These are phyloP conservation scores for Hysterium pulicare DNA, from an alignment of 2,329 filamentous ascomycete species.

Conservation along the genomic window DNA sequence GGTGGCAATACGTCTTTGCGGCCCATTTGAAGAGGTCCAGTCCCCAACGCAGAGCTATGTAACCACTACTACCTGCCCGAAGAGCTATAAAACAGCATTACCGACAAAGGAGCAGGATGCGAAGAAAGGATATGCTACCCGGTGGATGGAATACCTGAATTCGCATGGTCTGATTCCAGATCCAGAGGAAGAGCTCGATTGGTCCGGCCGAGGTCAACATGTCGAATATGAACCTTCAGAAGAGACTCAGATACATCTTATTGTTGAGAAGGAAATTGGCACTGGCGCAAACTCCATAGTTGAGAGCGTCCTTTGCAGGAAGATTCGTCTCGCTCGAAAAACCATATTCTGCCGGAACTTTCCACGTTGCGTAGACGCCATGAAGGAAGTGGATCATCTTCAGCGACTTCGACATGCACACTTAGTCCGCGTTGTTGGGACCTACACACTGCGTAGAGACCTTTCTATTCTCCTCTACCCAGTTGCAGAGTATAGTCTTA, in stretches of 20 bases:
- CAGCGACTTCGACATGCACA: constrained; percentile 15
- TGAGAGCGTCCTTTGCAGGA: constrained; percentile 14
- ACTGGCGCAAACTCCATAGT: constrained; percentile 6
- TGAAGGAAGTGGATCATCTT: constrained; percentile 20
- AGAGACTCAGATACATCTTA: constrained; percentile 1
- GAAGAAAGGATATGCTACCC: no score
- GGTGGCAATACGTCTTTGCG: no score
- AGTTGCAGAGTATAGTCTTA: constrained; percentile 16
- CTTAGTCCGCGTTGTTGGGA: constrained; percentile 17
- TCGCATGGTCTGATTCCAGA: constrained; percentile 10
- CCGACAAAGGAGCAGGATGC: no score
- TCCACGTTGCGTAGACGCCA: constrained; percentile 13
- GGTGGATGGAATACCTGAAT: constrained; percentile 7
- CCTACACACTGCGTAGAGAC: constrained; percentile 11
- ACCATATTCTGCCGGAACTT: constrained; percentile 12
- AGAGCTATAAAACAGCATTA: no score
- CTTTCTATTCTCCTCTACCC: constrained; percentile 20
- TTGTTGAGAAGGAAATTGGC: constrained; percentile 5
- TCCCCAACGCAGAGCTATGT: no score
- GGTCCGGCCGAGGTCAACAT: constrained; percentile 13
- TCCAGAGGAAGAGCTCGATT: constrained; percentile 9
- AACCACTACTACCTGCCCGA: no score
- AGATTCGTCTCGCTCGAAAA: constrained; percentile 19
- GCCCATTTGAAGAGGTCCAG: no score
- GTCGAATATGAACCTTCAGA: constrained; percentile 10